phyloP scores from a whole-genome alignment of 768 basidiomycete species.

The Gelatoporia subvermispora region DNA sequence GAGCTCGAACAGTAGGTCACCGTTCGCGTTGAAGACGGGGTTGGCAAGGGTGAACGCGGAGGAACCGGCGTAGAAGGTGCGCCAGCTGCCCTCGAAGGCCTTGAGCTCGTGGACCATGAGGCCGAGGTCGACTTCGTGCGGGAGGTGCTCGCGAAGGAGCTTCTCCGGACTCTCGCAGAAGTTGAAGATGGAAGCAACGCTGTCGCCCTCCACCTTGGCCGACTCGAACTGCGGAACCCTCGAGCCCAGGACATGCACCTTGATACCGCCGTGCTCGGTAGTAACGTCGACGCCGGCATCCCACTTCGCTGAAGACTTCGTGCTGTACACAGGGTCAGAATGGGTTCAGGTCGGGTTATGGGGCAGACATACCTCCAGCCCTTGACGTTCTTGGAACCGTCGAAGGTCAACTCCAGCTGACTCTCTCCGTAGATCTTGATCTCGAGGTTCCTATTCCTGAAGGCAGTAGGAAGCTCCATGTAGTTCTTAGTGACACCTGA shows the following conservation, averaged over 20 bases:
- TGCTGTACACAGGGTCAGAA: slow-evolving; percentile 9
- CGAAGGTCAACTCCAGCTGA: slow-evolving; percentile 18
- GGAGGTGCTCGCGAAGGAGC: slow-evolving; percentile 18
- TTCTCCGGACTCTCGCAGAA: slow-evolving; percentile 9
- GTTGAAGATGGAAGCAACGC: slow-evolving; percentile 5
- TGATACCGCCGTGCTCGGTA: slow-evolving; percentile 16
- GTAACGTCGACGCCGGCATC: slow-evolving; percentile 15
- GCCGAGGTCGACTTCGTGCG: slow-evolving; percentile 16
- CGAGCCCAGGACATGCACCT: slow-evolving; percentile 12
- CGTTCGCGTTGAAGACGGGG: slow-evolving; percentile 26
- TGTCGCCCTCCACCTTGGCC: slow-evolving; percentile 4
- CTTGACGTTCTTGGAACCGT: slow-evolving; percentile 12
- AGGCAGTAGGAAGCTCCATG: slow-evolving; percentile 22
- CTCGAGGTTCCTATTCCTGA: slow-evolving; percentile 18
- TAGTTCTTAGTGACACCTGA: slow-evolving; percentile 24
- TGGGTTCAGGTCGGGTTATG: not conserved
- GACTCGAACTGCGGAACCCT: slow-evolving; percentile 12
- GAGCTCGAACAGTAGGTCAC: slow-evolving; percentile 28
- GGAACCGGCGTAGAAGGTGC: slow-evolving; percentile 18
- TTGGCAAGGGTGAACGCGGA: slow-evolving; percentile 22
- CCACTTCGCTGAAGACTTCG: slow-evolving; percentile 20
- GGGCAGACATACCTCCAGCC: not conserved
- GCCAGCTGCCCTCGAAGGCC: slow-evolving; percentile 25
- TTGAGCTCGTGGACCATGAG: slow-evolving; percentile 20
- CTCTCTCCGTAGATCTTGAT: slow-evolving; percentile 22